Conservation (phyloP, 768 basidiomycete genomes). For the Naganishia randhawae region DNA sequence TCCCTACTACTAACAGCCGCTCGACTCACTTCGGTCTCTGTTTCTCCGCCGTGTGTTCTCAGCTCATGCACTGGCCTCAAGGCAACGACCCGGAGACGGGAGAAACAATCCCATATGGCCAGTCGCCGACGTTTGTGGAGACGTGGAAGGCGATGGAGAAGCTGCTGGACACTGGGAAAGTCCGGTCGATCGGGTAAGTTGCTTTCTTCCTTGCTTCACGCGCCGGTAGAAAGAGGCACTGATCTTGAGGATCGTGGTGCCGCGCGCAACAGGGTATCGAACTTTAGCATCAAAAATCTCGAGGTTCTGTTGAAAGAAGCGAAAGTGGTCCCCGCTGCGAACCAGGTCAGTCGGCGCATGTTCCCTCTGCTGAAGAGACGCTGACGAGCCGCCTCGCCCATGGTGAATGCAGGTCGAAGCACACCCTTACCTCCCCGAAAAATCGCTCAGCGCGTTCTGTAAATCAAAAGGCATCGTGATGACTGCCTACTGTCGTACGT, state of each 20-base stretch:
- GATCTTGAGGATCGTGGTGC: background rate
- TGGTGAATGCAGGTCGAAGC: conserved; percentile 48
- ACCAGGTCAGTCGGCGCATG: conserved; percentile 55
- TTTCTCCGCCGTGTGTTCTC: too few relatives aligned
- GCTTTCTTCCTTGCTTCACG: background rate
- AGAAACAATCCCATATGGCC: conserved; percentile 35
- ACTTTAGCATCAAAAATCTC: conserved; percentile 59
- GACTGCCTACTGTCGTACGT: conserved; percentile 57
- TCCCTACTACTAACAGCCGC: background rate
- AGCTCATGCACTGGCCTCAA: conserved; percentile 54
- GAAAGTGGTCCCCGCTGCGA: conserved; percentile 55
- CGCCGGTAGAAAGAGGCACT: background rate
- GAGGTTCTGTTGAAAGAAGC: conserved; percentile 49
- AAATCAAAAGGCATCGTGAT: conserved; percentile 56
- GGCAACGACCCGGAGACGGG: conserved; percentile 32
- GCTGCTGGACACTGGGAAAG: conserved; percentile 45
- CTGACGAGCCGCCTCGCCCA: background rate
- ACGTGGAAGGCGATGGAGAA: conserved; percentile 52
- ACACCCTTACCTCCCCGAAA: conserved; percentile 59
- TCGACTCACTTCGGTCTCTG: too few relatives aligned
- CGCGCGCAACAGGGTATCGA: conserved; percentile 56
- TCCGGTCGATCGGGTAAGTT: conserved; percentile 30
- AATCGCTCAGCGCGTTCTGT: conserved; percentile 56
- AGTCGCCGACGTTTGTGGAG: conserved; percentile 50
- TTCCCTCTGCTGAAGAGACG: too few relatives aligned